Conservation (phyloP, 192 early-diverging fungal genomes). For the Phlyctochytrium planicorne region DNA sequence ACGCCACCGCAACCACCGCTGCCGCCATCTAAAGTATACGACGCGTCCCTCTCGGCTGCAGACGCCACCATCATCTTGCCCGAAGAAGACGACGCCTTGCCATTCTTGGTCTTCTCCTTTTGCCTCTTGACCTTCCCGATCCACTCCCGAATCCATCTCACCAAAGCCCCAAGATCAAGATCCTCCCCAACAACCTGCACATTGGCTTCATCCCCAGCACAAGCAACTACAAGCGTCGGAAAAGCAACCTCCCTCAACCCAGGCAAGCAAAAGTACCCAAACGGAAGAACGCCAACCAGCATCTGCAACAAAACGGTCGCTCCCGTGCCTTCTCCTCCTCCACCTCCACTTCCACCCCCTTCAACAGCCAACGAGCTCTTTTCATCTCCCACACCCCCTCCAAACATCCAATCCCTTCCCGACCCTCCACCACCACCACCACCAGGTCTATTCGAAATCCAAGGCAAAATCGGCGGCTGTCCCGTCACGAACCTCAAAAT, state of each 20-base stretch:
- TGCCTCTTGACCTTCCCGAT: background rate
- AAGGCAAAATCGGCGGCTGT: too few species aligned
- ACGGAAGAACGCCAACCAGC: conserved; percentile 21
- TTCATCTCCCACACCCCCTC: too few species aligned
- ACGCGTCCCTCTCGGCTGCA: background rate
- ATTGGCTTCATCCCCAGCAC: conserved; percentile 20
- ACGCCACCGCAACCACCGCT: background rate
- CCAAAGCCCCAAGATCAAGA: conserved; percentile 9
- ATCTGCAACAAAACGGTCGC: conserved; percentile 19
- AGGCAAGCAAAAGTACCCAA: conserved; percentile 24
- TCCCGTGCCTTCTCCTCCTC: background rate
- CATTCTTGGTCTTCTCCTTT: background rate
- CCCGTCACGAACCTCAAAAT: conserved; percentile 22
- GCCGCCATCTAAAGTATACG: background rate
- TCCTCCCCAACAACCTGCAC: conserved; percentile 21
- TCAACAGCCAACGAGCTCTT: too few species aligned
- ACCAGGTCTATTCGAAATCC: too few species aligned
- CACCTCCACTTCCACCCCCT: background rate
- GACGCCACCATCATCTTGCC: background rate
- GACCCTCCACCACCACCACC: background rate
- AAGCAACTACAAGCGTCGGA: conserved; percentile 20
- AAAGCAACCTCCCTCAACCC: conserved; percentile 15
- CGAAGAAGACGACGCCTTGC: background rate
- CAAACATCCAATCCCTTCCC: too few species aligned
- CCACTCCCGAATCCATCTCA: conserved; percentile 8